Evolutionary conservation across 2,329 filamentous ascomycete species (phyloP).

Genomic region (Madurella mycetomatis): DNA sequence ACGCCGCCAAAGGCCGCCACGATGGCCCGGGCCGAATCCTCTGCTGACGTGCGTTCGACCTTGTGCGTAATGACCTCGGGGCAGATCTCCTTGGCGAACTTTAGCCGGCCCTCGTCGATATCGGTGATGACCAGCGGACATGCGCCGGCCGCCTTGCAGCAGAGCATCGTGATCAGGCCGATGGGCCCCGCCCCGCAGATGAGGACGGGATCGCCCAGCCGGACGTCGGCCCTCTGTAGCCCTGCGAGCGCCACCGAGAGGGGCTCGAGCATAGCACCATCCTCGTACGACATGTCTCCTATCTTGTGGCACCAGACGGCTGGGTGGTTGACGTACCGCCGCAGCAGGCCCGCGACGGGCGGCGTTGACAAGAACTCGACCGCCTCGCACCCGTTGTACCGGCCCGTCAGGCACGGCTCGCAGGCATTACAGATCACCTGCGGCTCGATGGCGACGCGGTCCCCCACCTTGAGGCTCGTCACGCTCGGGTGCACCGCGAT

Average conservation of each 20-base stretch:
- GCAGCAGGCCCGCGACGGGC: constrained; percentile 78
- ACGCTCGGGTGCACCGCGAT: constrained; percentile 80
- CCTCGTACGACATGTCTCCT: constrained; percentile 83
- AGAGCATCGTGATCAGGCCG: constrained; percentile 82
- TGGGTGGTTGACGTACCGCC: constrained; percentile 92
- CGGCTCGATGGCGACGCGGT: constrained; percentile 90
- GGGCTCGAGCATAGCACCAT: constrained; percentile 86
- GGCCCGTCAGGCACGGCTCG: constrained; percentile 84
- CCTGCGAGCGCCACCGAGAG: constrained; percentile 84
- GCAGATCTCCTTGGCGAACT: constrained; percentile 79
- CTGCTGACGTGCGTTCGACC: constrained; percentile 57
- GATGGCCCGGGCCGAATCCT: constrained; percentile 66
- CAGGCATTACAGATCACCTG: constrained; percentile 89
- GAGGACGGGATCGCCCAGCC: constrained; percentile 79
- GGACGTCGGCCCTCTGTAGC: constrained; percentile 75
- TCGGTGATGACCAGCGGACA: constrained; percentile 91
- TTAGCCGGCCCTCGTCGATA: constrained; percentile 79
- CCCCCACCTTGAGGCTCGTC: constrained; percentile 71
- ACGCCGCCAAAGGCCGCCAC: constrained; percentile 69
- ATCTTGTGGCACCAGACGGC: constrained; percentile 97
- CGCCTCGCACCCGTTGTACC: constrained; percentile 89
- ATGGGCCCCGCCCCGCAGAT: constrained; percentile 94
- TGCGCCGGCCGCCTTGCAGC: constrained; percentile 79
- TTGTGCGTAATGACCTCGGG: constrained; percentile 77
- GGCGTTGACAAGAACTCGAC: constrained; percentile 89